Percentiles rank a stretch among this genome's conserved stretches.
phyloP scores from a whole-genome alignment of 2,329 filamentous ascomycete genomes.

The Helicocarpus griseus region DNA sequence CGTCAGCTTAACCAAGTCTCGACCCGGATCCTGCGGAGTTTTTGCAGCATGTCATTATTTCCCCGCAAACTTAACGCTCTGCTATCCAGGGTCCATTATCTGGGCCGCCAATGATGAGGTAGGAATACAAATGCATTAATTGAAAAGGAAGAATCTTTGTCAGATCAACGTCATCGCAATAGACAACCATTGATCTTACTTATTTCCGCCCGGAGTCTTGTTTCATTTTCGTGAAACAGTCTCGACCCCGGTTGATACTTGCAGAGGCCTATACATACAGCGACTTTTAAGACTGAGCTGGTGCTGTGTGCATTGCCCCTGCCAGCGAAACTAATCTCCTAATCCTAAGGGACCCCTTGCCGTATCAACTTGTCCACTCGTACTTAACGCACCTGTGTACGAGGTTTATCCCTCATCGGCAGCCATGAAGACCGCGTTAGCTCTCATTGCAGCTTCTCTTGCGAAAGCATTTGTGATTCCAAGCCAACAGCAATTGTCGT shows the following conservation, averaged over 20 bases:
- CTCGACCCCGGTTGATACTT: too few relatives aligned
- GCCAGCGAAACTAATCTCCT: too few relatives aligned
- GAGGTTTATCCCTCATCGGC: neutral
- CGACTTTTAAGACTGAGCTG: neutral
- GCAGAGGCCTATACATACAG: neutral
- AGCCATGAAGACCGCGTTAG: constrained; percentile 38
- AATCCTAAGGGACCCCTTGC: neutral
- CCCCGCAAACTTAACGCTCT: neutral
- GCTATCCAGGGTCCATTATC: neutral
- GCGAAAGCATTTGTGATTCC: constrained; percentile 42
- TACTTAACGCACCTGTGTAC: neutral
- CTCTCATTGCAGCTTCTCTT: constrained; percentile 38
- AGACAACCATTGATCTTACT: too few relatives aligned
- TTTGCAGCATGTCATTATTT: neutral
- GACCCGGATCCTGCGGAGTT: neutral
- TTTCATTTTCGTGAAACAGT: too few relatives aligned
- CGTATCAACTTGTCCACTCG: neutral
- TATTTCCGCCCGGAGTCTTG: too few relatives aligned
- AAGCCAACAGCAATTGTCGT: constrained; percentile 36
- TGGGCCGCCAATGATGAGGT: neutral
- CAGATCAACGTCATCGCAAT: neutral
- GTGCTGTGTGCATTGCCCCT: neutral
- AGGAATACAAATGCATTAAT: neutral
- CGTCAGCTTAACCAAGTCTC: too few relatives aligned
- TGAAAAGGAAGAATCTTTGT: neutral